Evolutionary conservation across 176 grass and related monocot species (phyloP).

Genomic region (Oryza meridionalis): DNA sequence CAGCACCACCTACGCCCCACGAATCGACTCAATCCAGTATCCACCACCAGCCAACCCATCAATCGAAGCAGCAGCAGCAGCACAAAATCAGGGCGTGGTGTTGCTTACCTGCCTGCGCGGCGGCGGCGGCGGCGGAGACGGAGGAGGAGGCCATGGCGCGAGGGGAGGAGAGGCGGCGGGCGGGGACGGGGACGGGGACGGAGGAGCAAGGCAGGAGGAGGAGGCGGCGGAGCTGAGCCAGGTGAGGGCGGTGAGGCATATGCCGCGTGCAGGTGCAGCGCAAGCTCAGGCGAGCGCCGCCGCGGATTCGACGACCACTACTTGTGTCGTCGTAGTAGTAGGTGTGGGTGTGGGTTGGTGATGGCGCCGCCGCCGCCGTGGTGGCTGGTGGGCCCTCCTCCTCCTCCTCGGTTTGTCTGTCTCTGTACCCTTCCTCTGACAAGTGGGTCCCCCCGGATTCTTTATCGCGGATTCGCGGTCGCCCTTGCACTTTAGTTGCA

Average conservation of each 20-base stretch:
- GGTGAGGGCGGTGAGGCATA: constrained; percentile 31
- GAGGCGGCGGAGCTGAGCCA: constrained; percentile 16
- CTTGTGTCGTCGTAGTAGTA: not conserved
- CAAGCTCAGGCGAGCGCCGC: not conserved
- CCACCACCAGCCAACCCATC: not conserved
- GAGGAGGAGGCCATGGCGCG: constrained; percentile 42
- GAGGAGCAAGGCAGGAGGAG: not conserved
- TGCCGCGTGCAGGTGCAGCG: constrained; percentile 23
- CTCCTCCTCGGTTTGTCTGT: constrained; percentile 13
- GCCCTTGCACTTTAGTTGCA: no score
- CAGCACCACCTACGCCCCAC: not conserved
- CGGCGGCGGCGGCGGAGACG: not conserved
- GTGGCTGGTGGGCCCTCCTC: constrained; percentile 25
- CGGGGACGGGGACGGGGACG: not conserved
- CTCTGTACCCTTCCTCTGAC: not conserved
- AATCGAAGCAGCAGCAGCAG: no score
- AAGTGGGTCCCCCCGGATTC: not conserved
- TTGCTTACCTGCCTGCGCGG: constrained; percentile 34
- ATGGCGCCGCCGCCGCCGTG: constrained; percentile 5
- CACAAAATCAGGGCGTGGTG: not conserved
- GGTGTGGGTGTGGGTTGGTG: constrained; percentile 22
- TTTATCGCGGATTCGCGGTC: not conserved
- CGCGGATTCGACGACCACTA: not conserved
- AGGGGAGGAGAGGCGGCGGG: not conserved
- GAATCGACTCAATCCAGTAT: not conserved